Evolutionary conservation across 345 rosid species (phyloP).

Genomic region (Gossypium mustelinum): DNA sequence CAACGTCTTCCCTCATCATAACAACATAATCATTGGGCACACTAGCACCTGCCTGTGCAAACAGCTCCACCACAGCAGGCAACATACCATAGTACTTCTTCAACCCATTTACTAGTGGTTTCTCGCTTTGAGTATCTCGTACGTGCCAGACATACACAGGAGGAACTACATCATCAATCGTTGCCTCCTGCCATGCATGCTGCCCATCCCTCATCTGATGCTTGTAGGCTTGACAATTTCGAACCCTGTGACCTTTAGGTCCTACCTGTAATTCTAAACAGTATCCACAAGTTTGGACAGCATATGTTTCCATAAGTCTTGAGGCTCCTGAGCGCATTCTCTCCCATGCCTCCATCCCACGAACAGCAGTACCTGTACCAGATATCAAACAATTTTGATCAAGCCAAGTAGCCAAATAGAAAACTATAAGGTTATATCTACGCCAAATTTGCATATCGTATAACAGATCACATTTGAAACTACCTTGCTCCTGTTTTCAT

Average conservation of each 20-base stretch:
- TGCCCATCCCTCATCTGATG: slow-evolving; percentile 63
- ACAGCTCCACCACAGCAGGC: slow-evolving; percentile 48
- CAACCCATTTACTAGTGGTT: slow-evolving; percentile 34
- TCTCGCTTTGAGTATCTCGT: slow-evolving; percentile 17
- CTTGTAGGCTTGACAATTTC: slow-evolving; percentile 47
- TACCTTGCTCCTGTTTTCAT: neutral
- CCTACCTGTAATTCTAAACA: slow-evolving; percentile 50
- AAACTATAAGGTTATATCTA: neutral
- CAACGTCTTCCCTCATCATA: slow-evolving; percentile 39
- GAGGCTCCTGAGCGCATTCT: slow-evolving; percentile 37
- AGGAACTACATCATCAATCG: slow-evolving; percentile 42
- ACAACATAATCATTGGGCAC: slow-evolving; percentile 28
- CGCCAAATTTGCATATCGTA: neutral
- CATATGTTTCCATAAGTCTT: slow-evolving; percentile 38
- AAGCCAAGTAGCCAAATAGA: neutral
- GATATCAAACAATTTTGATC: neutral
- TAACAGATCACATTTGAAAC: slow-evolving; percentile 4
- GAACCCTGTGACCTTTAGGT: slow-evolving; percentile 47
- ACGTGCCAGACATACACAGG: slow-evolving; percentile 50
- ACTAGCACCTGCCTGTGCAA: slow-evolving; percentile 43
- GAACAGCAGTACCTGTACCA: slow-evolving; percentile 23
- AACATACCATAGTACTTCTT: slow-evolving; percentile 48
- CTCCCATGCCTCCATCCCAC: slow-evolving; percentile 43
- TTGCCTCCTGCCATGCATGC: slow-evolving; percentile 58
- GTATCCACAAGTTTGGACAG: slow-evolving; percentile 50